Evolutionary conservation across 306 rosid species (phyloP), one percentile per base, ranked within the genome.

Genomic region (Styphnolobium japonicum): DNA sequence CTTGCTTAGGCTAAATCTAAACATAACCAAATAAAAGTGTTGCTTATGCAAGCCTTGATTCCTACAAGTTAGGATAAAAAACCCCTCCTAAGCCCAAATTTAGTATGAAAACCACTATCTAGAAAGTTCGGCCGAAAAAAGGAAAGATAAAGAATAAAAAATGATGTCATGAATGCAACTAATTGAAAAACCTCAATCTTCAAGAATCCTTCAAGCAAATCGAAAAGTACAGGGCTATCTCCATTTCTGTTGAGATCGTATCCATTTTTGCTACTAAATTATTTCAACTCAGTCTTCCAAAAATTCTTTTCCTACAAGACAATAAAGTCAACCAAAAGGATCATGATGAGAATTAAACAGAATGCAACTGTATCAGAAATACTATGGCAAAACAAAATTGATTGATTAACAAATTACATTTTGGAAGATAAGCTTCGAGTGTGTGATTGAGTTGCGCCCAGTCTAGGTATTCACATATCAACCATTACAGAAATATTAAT

Each of bases 371-470:
- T 18, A 80, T 37, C 11, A 46, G 19, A 67, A 42, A 51, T 10
- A 52, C 22, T 5, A 48, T 0, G 39, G 69, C 0, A 25, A 67
- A 58, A 67, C 4, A 29, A 69, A 37, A 48, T 43, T 16, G 27
- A 62, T 64, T 51, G 56, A 86, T 88, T 93, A 96, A 98, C 98
- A 96, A 84, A 86, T 96, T 96, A 83, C 98, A 96, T 82, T 96
- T 98, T 0, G 99, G 99, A 65, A 88, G 91, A 84, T 96, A 96
- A 60, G 93, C 99, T 85, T 96, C 93, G 0, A 96, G 83, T 0
- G 99, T 90, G 85, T 95, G 99, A 80, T 78, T 95, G 64, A 95
- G 90, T 73, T 95, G 99, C 2, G 99, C 97, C 98, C 99, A 96
- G 85, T 96, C 98, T 27, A 96, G 82, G 86, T 96, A 96, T 82